A percentile compares a stretch with the other conserved stretches of the same genome.
These are phyloP conservation scores for Russula lepida DNA, from an alignment of 768 basidiomycete genomes.

Conservation along the genomic window DNA sequence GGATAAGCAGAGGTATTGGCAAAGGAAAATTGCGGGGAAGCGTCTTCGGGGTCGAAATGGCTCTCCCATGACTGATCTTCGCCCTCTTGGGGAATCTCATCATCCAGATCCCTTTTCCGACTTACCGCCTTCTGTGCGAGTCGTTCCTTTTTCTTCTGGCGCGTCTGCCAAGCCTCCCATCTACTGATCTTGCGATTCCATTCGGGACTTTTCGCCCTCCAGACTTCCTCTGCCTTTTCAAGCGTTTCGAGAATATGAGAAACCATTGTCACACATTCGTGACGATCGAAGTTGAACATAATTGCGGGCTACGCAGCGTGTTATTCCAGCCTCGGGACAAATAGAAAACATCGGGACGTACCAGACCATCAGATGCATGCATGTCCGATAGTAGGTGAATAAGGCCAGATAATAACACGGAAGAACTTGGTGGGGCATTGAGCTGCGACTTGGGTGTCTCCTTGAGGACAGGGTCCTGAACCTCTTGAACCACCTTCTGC, in stretches of 20 bases:
- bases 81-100: constrained; percentile 21
- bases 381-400: constrained; percentile 50
- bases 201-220: constrained; percentile 38
- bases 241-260: constrained; percentile 31
- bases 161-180: constrained; percentile 43
- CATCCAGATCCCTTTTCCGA: constrained; percentile 30
- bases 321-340: not conserved
- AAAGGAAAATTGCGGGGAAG: constrained; percentile 54
- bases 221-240: constrained; percentile 37
- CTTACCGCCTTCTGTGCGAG: constrained; percentile 35
- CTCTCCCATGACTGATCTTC: constrained; percentile 37
- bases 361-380: constrained; percentile 44
- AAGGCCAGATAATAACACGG: constrained; percentile 36
- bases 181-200: constrained; percentile 45
- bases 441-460: constrained; percentile 22
- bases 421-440: constrained; percentile 29
- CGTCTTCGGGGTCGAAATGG: constrained; percentile 50
- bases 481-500: constrained; percentile 31
- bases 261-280: constrained; percentile 49
- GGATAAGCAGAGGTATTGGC: constrained; percentile 39
- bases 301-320: constrained; percentile 45
- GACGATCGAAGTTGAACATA: constrained; percentile 58
- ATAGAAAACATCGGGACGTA: constrained; percentile 27
- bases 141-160: constrained; percentile 42
- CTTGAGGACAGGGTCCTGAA: constrained; percentile 34